Evolutionary conservation across 352 stramenopile genomes (phyloP).

Genomic region (Thraustochytrium sp.): DNA sequence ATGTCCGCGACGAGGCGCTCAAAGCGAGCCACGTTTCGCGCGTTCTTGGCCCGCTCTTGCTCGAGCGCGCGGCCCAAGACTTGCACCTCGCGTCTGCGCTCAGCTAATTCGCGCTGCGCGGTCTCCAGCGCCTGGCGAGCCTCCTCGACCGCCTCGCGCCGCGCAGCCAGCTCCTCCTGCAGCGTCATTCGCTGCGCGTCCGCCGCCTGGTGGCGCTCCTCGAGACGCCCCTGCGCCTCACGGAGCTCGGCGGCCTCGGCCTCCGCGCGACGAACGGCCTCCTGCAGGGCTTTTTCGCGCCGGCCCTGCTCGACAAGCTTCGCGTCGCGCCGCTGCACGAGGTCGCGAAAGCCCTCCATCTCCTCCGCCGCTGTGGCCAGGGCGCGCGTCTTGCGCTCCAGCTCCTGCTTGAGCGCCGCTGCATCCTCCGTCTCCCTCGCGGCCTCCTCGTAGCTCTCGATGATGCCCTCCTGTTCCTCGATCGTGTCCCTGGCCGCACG

Average conservation of each 20-base stretch:
- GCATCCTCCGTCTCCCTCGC: not conserved
- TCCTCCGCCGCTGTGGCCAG: not conserved
- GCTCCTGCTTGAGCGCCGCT: not conserved
- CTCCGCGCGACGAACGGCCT: not conserved
- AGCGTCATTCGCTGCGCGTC: not conserved
- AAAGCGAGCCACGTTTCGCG: slow-evolving; percentile 6
- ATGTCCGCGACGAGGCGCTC: slow-evolving; percentile 10
- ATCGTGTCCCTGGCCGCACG: not conserved
- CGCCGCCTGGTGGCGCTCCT: too few species aligned
- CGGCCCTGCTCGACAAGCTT: not conserved
- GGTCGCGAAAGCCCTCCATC: not conserved
- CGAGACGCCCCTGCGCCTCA: not conserved
- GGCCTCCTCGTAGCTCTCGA: slow-evolving; percentile 30
- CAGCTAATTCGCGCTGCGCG: not conserved
- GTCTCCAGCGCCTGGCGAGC: not conserved
- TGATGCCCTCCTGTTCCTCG: slow-evolving; percentile 1
- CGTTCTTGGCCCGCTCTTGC: slow-evolving; percentile 20
- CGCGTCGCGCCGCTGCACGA: not conserved
- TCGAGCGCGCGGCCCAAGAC: not conserved
- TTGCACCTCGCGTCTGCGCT: not conserved
- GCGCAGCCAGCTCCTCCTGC: not conserved
- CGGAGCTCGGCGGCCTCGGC: not conserved
- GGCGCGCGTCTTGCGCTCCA: not conserved
- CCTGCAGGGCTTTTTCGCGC: not conserved
- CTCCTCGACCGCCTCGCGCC: not conserved